phyloP scores from a whole-genome alignment of 495 filamentous ascomycete genomes.

The Monascus purpureus region DNA sequence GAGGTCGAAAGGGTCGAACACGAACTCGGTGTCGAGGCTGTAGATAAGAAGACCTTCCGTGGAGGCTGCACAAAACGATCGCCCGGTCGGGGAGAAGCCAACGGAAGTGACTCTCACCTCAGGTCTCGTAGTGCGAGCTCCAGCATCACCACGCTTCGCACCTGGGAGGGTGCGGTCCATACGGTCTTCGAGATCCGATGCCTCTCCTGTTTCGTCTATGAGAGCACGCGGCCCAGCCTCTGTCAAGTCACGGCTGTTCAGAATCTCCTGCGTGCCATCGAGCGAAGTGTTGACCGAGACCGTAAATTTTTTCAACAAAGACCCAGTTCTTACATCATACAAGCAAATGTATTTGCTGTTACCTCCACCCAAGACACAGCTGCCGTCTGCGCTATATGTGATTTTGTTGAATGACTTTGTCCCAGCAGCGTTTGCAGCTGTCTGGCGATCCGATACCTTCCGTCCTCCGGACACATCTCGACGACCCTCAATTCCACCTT shows the following conservation, averaged over 20 bases:
- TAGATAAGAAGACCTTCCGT: constrained; percentile 93
- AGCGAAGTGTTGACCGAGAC: constrained; percentile 87
- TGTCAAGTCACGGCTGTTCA: constrained; percentile 81
- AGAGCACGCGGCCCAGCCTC: constrained; percentile 76
- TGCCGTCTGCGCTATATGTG: constrained; percentile 80
- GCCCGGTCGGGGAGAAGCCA: constrained; percentile 76
- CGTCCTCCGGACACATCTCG: constrained; percentile 89
- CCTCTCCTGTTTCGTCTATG: constrained; percentile 75
- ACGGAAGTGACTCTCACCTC: constrained; percentile 79
- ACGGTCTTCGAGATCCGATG: constrained; percentile 75
- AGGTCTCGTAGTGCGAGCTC: constrained; percentile 55
- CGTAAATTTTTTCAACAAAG: constrained; percentile 85
- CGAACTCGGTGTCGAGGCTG: constrained; percentile 61
- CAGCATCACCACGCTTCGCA: constrained; percentile 71
- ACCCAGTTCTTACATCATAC: constrained; percentile 79
- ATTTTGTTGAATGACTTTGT: constrained; percentile 84
- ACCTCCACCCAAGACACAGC: constrained; percentile 75
- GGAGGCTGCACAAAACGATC: constrained; percentile 84
- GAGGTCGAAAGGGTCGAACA: constrained; percentile 91
- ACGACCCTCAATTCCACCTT: constrained; percentile 68
- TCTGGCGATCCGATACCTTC: constrained; percentile 70
- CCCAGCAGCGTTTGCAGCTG: constrained; percentile 76
- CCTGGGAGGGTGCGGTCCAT: constrained; percentile 79
- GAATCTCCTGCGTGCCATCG: constrained; percentile 89
- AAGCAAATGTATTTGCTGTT: constrained; percentile 97